Evolutionary conservation across 1,139 yeast species (phyloP).

Genomic region (Sugiyamaella xylanicola): DNA sequence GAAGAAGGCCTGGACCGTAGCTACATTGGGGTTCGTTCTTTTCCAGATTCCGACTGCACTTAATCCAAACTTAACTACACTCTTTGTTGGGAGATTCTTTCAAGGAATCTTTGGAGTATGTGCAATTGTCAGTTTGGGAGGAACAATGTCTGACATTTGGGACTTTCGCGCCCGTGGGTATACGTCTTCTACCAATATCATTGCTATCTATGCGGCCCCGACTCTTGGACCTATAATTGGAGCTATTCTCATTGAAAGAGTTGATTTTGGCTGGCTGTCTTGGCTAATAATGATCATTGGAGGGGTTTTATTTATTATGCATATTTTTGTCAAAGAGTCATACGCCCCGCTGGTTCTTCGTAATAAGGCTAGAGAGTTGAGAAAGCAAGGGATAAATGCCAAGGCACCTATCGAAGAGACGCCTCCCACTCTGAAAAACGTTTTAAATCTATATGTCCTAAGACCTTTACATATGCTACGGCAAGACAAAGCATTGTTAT

Average conservation of each 20-base stretch:
- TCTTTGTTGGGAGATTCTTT: slow-evolving; percentile 16
- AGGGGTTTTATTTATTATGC: slow-evolving; percentile 14
- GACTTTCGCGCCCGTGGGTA: slow-evolving; percentile 15
- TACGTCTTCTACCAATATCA: slow-evolving; percentile 17
- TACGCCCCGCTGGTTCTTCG: slow-evolving; percentile 17
- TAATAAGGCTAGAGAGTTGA: slow-evolving; percentile 10
- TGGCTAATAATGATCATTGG: slow-evolving; percentile 21
- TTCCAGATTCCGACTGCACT: slow-evolving; percentile 20
- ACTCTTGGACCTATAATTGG: slow-evolving; percentile 21
- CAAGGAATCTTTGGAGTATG: slow-evolving; percentile 32
- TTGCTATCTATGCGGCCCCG: slow-evolving; percentile 22
- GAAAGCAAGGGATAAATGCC: slow-evolving; percentile 18
- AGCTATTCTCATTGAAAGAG: slow-evolving; percentile 15
- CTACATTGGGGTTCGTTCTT: slow-evolving; percentile 47
- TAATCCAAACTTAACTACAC: slow-evolving; percentile 15
- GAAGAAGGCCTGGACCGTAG: slow-evolving; percentile 52
- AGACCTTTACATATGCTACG: slow-evolving; percentile 14
- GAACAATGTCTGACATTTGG: slow-evolving; percentile 50
- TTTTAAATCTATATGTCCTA: slow-evolving; percentile 3
- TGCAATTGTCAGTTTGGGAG: slow-evolving; percentile 67
- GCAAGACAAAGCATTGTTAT: slow-evolving; percentile 15
- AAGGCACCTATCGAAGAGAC: slow-evolving; percentile 16
- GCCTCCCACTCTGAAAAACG: slow-evolving; percentile 12
- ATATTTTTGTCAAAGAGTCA: slow-evolving; percentile 15
- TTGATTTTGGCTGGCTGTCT: slow-evolving; percentile 20